These are phyloP conservation scores for Limonium bicolor DNA, from an alignment of 148 eudicot genomes.

Conservation along the genomic window DNA sequence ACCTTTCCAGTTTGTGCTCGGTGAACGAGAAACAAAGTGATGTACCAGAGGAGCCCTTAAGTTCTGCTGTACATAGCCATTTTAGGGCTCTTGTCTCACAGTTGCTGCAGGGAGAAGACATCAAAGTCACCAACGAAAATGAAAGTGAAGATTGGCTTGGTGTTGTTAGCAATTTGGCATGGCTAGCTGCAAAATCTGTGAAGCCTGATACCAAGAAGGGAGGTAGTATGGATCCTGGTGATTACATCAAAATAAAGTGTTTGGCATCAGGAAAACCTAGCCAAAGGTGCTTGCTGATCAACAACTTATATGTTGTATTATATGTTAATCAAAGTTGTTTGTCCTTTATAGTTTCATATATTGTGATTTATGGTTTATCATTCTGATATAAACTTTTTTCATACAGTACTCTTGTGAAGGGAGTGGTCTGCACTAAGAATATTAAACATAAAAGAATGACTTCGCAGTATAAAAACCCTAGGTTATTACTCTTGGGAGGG, in stretches of 20 bases:
- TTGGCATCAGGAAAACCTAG: constrained; percentile 74
- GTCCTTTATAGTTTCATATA: too few species aligned
- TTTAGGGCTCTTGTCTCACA: constrained; percentile 94
- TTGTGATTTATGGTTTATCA: too few species aligned
- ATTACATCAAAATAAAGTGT: constrained; percentile 86
- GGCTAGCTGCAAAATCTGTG: constrained; percentile 96
- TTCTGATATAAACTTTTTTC: neutral
- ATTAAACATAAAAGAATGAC: constrained; percentile 98
- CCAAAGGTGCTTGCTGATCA: too few species aligned
- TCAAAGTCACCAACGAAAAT: constrained; percentile 26
- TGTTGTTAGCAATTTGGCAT: constrained; percentile 55
- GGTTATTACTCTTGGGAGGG: constrained; percentile 77
- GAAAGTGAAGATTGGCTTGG: constrained; percentile 58
- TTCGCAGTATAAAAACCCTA: constrained; percentile 73
- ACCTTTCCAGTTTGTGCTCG: constrained; percentile 19
- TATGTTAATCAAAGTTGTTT: too few species aligned
- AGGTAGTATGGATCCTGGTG: constrained; percentile 97
- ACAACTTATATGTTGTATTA: too few species aligned
- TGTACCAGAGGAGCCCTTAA: constrained; percentile 43
- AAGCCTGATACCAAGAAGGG: constrained; percentile 90
- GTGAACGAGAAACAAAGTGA: constrained; percentile 34
- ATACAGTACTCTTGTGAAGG: constrained; percentile 71
- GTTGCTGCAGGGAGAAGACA: constrained; percentile 67
- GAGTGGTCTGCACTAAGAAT: constrained; percentile 92
- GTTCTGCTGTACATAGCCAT: constrained; percentile 57